Evolutionary conservation across 1,139 yeast species (phyloP).

Genomic region (Yamadazyma friedrichii): DNA sequence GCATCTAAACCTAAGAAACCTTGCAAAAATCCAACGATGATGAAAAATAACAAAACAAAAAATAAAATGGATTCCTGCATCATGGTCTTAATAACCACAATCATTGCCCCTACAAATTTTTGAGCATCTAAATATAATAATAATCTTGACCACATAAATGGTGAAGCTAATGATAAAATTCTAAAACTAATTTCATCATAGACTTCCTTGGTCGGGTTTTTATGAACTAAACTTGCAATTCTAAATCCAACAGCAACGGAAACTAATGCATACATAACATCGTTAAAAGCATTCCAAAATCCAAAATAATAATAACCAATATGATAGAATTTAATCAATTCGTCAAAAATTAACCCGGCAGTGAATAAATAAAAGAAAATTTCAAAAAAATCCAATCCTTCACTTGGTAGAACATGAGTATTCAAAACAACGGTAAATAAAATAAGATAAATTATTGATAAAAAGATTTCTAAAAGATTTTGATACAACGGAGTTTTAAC

Average conservation of each 20-base stretch:
- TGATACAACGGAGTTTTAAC: slow-evolving; percentile 84
- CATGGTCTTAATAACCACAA: slow-evolving; percentile 81
- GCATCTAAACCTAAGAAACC: slow-evolving; percentile 87
- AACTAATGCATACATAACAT: slow-evolving; percentile 59
- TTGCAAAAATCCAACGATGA: slow-evolving; percentile 78
- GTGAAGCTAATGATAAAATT: slow-evolving; percentile 76
- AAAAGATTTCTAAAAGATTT: slow-evolving; percentile 64
- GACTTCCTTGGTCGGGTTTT: slow-evolving; percentile 28
- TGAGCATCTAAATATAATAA: slow-evolving; percentile 76
- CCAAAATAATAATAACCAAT: slow-evolving; percentile 72
- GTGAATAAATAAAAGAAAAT: slow-evolving; percentile 63
- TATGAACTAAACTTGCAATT: slow-evolving; percentile 41
- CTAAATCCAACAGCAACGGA: slow-evolving; percentile 56
- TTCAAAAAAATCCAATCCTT: slow-evolving; percentile 46
- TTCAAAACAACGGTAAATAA: slow-evolving; percentile 69
- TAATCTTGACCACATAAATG: slow-evolving; percentile 82
- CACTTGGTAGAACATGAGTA: slow-evolving; percentile 32
- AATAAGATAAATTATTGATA: slow-evolving; percentile 63
- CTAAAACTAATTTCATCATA: slow-evolving; percentile 70
- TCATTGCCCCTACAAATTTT: slow-evolving; percentile 84
- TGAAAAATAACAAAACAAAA: slow-evolving; percentile 68
- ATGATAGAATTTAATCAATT: slow-evolving; percentile 66
- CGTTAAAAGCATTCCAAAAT: slow-evolving; percentile 81
- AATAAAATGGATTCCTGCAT: slow-evolving; percentile 82
- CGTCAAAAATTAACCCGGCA: slow-evolving; percentile 65